Evolutionary conservation across 1,284 basidiomycete genomes (phyloP).

Genomic region (Heterobasidion occidentale): DNA sequence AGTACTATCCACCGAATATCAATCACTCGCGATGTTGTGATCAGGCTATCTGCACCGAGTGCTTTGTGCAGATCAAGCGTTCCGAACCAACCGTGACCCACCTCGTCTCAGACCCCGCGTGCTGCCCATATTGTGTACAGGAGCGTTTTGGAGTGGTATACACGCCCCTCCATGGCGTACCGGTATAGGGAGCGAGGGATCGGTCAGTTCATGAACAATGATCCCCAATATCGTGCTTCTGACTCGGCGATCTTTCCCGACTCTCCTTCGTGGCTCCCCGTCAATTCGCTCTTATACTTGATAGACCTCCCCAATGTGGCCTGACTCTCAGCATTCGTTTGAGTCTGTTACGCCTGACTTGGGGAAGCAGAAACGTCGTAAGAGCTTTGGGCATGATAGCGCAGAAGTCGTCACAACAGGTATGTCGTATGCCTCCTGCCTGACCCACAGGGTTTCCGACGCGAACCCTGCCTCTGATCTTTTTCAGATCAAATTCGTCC

Average conservation of each 20-base stretch:
- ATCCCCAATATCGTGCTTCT: background rate
- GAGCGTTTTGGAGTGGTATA: slow-evolving; percentile 95
- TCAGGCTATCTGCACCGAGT: slow-evolving; percentile 98
- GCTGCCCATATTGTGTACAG: slow-evolving; percentile 96
- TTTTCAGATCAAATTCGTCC: slow-evolving; percentile 81
- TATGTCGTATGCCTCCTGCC: slow-evolving; percentile 25
- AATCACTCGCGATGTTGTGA: slow-evolving; percentile 97
- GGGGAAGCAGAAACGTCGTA: slow-evolving; percentile 67
- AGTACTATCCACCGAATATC: slow-evolving; percentile 94
- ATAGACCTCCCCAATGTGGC: slow-evolving; percentile 21
- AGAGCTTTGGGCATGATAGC: slow-evolving; percentile 68
- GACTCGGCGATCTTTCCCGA: background rate
- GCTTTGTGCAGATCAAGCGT: slow-evolving; percentile 98
- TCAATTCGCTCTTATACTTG: slow-evolving; percentile 4
- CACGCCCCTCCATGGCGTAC: slow-evolving; percentile 75
- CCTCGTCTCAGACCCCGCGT: slow-evolving; percentile 87
- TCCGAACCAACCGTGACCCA: slow-evolving; percentile 90
- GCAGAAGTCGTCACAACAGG: slow-evolving; percentile 90
- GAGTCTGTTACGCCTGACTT: slow-evolving; percentile 25
- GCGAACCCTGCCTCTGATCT: slow-evolving; percentile 4
- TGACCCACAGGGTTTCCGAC: background rate
- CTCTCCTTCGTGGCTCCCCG: background rate
- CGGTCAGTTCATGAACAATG: slow-evolving; percentile 31
- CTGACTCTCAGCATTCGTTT: slow-evolving; percentile 41
- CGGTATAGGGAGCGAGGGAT: slow-evolving; percentile 64